Conservation (phyloP, 2,329 filamentous ascomycete genomes). For the Nannizziopsis barbatae region DNA sequence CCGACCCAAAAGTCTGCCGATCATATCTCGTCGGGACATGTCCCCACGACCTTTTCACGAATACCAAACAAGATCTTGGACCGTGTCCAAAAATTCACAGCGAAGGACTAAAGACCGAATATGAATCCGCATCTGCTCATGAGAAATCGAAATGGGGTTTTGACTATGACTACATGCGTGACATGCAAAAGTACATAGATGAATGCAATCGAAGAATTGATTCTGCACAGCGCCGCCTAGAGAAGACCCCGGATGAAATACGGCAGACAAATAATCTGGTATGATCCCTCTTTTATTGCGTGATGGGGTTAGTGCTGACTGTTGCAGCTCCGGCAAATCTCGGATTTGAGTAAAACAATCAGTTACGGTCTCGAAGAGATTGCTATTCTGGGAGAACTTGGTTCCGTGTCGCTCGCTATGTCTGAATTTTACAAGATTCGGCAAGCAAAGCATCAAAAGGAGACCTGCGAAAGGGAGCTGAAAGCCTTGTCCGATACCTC, state of each 20-base stretch:
- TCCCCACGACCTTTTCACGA: conserved; percentile 97
- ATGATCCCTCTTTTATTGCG: conserved; percentile 17
- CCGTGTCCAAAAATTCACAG: conserved; percentile 79
- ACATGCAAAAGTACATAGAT: conserved; percentile 93
- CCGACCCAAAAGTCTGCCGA: conserved; percentile 85
- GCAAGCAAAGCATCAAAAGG: conserved; percentile 67
- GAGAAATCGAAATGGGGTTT: conserved; percentile 75
- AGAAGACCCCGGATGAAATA: conserved; percentile 98
- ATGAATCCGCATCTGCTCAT: conserved; percentile 58
- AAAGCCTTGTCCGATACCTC: conserved; percentile 85
- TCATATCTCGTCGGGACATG: conserved; percentile 90
- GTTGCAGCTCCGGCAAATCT: conserved; percentile 62
- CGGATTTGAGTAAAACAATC: conserved; percentile 66
- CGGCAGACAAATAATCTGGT: conserved; percentile 80
- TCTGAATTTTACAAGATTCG: conserved; percentile 81
- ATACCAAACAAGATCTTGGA: conserved; percentile 95
- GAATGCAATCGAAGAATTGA: conserved; percentile 95
- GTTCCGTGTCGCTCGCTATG: conserved; percentile 67
- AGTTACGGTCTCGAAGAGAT: conserved; percentile 76
- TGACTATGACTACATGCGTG: conserved; percentile 91
- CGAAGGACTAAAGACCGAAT: conserved; percentile 80
- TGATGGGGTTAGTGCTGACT: not conserved
- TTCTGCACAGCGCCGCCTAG: conserved; percentile 71
- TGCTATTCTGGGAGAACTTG: conserved; percentile 69
- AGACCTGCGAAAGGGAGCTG: conserved; percentile 74